Base-by-base conservation (phyloP, 2,329 filamentous ascomycete species). In the Atkinsonella hypoxylon region DNA sequence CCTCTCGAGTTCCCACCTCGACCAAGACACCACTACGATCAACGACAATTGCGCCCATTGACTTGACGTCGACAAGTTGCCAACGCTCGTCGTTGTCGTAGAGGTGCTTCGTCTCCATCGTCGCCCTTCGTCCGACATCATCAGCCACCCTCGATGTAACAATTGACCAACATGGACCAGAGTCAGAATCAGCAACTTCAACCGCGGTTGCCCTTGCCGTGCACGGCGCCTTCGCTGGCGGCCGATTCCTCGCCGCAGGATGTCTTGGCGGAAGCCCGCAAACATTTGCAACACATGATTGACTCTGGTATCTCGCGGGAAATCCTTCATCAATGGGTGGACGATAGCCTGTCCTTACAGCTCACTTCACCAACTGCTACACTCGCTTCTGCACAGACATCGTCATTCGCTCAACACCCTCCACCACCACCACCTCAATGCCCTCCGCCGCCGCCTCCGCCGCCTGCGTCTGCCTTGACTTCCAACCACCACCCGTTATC, bases 261-360 rank as follows among this genome's bases (percentile, higher is more conserved):
- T 61, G 66, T 72, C 49, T 64, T 73, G 50, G 68, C 65, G 18
- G 70, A 73, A 59, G 70, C 70, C 43, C 62, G 70, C 44, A 70
- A 71, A 58, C 72, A 71, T 51, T 64, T 73, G 7, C 69, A 73
- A 61, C 67, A 67, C 44, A 59, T 73, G 55, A 73, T 73, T 55
- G 70, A 72, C 53, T 70, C 69, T 15, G 70, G 70, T 43, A 57
- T 73, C 10, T 72, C 70, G 48, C 69, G 67, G 57, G 70, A 72
- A 51, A 58, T 67, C 40, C 64, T 70, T 30, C 67, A 70, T 51
- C 67, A 69, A 60, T 67, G 64, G 62, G 66, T 70, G 50, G 67
- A 69, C 50, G 62, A 65, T 47, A 64, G 64, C 56, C 63, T 64
- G 54, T 62, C 65, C 38, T 58, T 65, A 44, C 61, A 61, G 56